Base-by-base conservation (phyloP, 768 basidiomycete species). In the Pleurotus platypus region DNA sequence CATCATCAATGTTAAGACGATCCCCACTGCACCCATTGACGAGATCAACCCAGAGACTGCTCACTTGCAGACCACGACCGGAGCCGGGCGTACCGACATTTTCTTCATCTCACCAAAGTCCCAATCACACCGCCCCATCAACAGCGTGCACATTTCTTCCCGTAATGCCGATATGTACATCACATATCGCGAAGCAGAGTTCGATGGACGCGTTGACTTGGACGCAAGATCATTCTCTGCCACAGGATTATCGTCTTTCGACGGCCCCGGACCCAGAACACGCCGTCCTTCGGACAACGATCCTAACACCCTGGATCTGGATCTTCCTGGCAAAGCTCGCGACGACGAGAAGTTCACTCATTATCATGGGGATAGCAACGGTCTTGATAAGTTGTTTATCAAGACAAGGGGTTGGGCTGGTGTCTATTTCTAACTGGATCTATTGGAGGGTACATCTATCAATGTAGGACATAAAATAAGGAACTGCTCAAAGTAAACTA, bases 111-210 rank as follows among this genome's bases (percentile, higher is more conserved):
- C 66, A 47, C 66, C 76, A 59, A 69, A 72, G 54, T 69, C 67
- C 8, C 64, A 61, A 58, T 76, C 70, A 16, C 74, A 79, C 62
- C 74, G 83, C 7, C 78, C 75, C 9, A 82, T 86, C 60, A 63
- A 70, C 42, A 78, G 69, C 59, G 65, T 62, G 16, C 85, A 85
- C 62, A 67, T 72, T 48, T 80, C 81, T 4, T 72, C 79, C 13
- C 69, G 70, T 61, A 80, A 78, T 58, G 83, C 75, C 5, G 80
- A 84, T 54, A 65, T 85, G 65, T 80, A 83, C 67, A 67, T 87
- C 48, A 82, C 75, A 2, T 86, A 86, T 66, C 70, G 71, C 56
- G 69, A 81, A 27, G 73, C 83, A 11, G 71, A 75, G 46, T 82
- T 78, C 68, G 76, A 67, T 60, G 84, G 84, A 5, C 73, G 70